Evolutionary conservation across 2,329 filamentous ascomycete species (phyloP).

Genomic region (Colletotrichum cuscutae): DNA sequence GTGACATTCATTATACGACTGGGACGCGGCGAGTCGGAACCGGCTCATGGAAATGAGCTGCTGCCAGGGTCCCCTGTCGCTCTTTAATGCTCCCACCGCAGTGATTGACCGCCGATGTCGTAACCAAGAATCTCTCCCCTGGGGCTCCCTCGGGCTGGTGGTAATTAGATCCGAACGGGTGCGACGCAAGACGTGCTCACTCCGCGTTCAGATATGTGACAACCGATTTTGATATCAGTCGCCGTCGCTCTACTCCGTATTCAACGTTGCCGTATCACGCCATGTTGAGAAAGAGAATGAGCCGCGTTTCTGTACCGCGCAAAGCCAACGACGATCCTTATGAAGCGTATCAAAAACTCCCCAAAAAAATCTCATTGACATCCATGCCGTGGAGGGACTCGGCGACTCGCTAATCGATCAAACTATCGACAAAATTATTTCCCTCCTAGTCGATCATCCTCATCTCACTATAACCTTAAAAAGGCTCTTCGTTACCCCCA

Average conservation of each 20-base stretch:
- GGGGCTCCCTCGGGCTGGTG: background rate
- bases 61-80: conserved; percentile 19
- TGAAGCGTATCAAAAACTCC: background rate
- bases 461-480: background rate
- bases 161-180: background rate
- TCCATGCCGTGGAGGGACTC: background rate
- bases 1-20: background rate
- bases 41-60: conserved; percentile 28
- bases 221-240: too few species aligned
- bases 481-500: background rate
- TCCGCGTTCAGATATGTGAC: background rate
- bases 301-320: background rate
- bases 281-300: too few species aligned
- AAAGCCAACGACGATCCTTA: background rate
- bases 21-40: background rate
- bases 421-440: conserved; percentile 5
- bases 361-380: background rate
- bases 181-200: background rate
- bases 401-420: conserved; percentile 15
- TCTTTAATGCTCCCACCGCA: conserved; percentile 2
- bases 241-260: too few species aligned
- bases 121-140: too few species aligned
- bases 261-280: background rate
- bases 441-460: background rate
- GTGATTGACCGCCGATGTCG: background rate